These are phyloP conservation scores for Artemisia princeps DNA, from an alignment of 140 eudicot species.

Conservation along the genomic window DNA sequence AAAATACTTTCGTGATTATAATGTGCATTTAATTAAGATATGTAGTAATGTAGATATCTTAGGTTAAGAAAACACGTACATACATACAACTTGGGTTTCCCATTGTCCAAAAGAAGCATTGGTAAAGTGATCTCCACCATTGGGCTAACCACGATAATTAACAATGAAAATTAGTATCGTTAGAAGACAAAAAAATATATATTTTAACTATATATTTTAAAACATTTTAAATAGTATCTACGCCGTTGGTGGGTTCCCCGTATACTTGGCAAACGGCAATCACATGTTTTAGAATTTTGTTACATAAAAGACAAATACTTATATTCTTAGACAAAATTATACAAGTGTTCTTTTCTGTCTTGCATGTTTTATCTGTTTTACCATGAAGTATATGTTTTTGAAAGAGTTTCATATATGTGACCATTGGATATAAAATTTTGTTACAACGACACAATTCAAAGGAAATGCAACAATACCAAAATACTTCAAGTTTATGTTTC, in stretches of 20 bases:
- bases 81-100: too few relatives aligned
- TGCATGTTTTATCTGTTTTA: not conserved
- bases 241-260: conserved; percentile 20
- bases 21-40: too few relatives aligned
- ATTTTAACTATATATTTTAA: not conserved
- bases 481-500: too few relatives aligned
- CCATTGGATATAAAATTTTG: too few relatives aligned
- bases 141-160: not conserved
- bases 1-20: too few relatives aligned
- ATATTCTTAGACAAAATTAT: conserved; percentile 6
- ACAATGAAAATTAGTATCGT: not conserved
- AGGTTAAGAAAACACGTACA: too few relatives aligned
- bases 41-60: too few relatives aligned
- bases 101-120: too few relatives aligned
- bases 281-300: conserved; percentile 28
- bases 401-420: not conserved
- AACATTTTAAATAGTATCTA: not conserved
- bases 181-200: not conserved
- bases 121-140: too few relatives aligned
- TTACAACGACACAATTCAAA: too few relatives aligned
- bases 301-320: conserved; percentile 19
- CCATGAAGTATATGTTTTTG: not conserved
- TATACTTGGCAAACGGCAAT: conserved; percentile 15
- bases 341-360: not conserved
- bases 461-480: too few relatives aligned